Evolutionary conservation across 352 stramenopile species (phyloP), one percentile per base, ranked within the genome.

Genomic region (Globisporangium solare): DNA sequence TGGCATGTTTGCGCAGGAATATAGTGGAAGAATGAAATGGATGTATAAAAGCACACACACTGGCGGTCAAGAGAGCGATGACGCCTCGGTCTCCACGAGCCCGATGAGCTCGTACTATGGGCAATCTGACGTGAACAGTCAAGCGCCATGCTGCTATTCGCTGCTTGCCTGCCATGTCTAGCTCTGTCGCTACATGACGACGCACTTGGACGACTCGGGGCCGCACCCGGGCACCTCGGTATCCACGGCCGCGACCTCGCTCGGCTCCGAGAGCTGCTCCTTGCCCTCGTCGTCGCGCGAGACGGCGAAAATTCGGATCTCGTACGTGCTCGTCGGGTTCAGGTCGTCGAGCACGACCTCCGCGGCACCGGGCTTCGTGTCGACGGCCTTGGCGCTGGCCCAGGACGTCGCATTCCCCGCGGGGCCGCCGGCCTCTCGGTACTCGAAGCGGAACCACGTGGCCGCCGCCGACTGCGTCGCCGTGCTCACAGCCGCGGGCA

Each of bases 311-410:
- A 95, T 68, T 46, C 86, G 83, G 56, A 95, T 79, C 59, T 95
- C 78, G 67, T 95, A 95, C 45, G 86, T 88, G 75, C 83, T 89
- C 43, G 86, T 94, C 24, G 86, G 86, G 71, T 92, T 92, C 14
- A 95, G 69, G 52, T 95, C 86, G 64, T 95, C 83, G 51, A 95
- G 71, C 60, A 89, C 24, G 48, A 91, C 74, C 27, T 80, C 68
- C 4, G 56, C 63, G 6, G 74, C 78, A 7, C 70, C 70, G 0
- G 66, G 27, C 41, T 72, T 53, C 14, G 71, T 66, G 54, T 90
- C 74, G 40, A 90, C 58, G 17, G 48, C 54, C 46, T 74, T 64
- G 18, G 51, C 17, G 40, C 31, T 13, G 11, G 40, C 22, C 51
- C 51, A 57, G 12, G 12, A n/a, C 5, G 66, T n/a, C 64, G 22